A percentile compares a stretch with the other conserved stretches of the same genome.
phyloP scores from a whole-genome alignment of 805 yeast genomes.

The Lipomyces lipofer region DNA sequence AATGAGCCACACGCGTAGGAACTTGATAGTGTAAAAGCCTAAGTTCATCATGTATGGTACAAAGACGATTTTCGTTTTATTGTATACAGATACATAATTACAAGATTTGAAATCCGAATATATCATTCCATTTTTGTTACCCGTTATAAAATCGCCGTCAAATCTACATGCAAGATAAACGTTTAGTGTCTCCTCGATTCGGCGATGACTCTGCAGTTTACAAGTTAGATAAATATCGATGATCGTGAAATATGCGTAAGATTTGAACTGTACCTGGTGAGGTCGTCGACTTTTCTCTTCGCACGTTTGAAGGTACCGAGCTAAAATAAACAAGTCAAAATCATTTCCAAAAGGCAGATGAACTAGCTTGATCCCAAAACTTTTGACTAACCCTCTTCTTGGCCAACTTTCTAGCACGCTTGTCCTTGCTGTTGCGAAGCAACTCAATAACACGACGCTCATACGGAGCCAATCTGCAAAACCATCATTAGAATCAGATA shows the following conservation, averaged over 20 bases:
- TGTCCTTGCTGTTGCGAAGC: conserved; percentile 99
- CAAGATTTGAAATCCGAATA: conserved; percentile 7
- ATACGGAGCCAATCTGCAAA: conserved; percentile 83
- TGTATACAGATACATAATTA: conserved; percentile 11
- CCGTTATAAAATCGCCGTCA: not conserved
- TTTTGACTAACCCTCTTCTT: conserved; percentile 80
- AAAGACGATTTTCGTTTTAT: not conserved
- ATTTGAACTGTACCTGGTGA: conserved; percentile 52
- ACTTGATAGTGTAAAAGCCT: too few species aligned
- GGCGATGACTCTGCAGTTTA: conserved; percentile 21
- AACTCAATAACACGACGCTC: conserved; percentile 99
- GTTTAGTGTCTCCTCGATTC: conserved; percentile 31
- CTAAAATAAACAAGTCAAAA: conserved; percentile 29
- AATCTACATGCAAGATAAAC: conserved; percentile 1
- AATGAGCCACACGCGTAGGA: too few species aligned
- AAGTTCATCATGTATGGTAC: conserved; percentile 1
- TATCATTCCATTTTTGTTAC: conserved; percentile 8
- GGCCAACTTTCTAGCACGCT: conserved; percentile 99
- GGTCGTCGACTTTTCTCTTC: conserved; percentile 98
- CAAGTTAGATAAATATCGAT: not conserved
- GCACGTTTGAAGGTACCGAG: conserved; percentile 99
- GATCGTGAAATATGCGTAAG: not conserved
- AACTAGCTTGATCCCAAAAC: not conserved
- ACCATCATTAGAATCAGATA: not conserved
- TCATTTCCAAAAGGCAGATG: not conserved